Conservation (phyloP, 768 basidiomycete genomes). For the Phanerochaete sordida region DNA sequence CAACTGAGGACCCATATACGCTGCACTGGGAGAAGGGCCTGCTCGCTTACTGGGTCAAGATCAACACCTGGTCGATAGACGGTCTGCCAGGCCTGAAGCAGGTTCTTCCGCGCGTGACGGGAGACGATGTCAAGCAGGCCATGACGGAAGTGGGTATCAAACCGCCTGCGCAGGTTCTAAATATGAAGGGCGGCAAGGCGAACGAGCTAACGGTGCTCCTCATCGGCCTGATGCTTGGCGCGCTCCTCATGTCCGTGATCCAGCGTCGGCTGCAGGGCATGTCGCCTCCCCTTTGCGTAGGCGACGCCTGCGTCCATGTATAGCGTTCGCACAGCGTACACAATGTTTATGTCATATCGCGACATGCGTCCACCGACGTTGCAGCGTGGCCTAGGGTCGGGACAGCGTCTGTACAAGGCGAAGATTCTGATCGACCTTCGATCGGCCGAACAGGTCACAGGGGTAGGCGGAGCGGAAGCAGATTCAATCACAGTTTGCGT, state of each 20-base stretch:
- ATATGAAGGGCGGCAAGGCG: not conserved
- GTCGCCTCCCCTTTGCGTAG: not conserved
- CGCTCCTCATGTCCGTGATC: not conserved
- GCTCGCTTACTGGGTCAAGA: not conserved
- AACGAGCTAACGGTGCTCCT: not conserved
- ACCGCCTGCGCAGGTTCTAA: not conserved
- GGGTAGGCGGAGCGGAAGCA: not conserved
- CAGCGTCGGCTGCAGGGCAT: not conserved
- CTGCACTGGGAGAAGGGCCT: constrained; percentile 4
- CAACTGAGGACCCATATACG: constrained; percentile 4
- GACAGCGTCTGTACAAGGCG: no score
- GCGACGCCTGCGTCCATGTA: not conserved
- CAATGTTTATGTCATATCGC: not conserved
- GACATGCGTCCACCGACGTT: no score
- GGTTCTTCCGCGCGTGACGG: not conserved
- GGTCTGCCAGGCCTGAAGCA: constrained; percentile 10
- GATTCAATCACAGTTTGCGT: not conserved
- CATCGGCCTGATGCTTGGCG: not conserved
- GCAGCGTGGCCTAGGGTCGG: no score
- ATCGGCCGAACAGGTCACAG: not conserved
- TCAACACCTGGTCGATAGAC: constrained; percentile 13
- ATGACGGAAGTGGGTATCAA: constrained; percentile 5
- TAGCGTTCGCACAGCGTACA: not conserved
- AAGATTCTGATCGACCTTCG: not conserved
- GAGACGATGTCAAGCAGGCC: not conserved